Evolutionary conservation across 2,329 filamentous ascomycete genomes (phyloP).

Genomic region (Colletotrichum plurivorum): DNA sequence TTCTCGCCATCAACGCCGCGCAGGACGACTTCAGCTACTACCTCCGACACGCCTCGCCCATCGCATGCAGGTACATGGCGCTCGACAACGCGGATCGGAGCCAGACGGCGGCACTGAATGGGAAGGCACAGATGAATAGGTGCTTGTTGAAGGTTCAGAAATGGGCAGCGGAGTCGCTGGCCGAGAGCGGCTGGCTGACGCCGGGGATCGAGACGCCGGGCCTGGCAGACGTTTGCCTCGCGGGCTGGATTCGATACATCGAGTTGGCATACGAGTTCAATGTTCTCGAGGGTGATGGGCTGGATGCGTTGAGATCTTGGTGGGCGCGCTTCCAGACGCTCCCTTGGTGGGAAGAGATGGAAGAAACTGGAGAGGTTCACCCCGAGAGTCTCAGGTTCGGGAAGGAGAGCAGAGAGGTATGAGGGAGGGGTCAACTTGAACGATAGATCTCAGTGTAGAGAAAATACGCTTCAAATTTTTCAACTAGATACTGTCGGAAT

Average conservation of each 20-base stretch:
- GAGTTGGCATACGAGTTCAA: constrained; percentile 41
- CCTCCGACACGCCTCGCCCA: constrained; percentile 39
- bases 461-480: too few species aligned
- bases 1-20: constrained; percentile 36
- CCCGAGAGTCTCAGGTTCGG: constrained; percentile 6
- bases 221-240: constrained; percentile 41
- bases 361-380: constrained; percentile 36
- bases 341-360: constrained; percentile 43
- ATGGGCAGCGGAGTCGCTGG: constrained; percentile 33
- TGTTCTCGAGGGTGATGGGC: constrained; percentile 36
- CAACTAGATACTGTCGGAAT: too few species aligned
- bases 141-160: constrained; percentile 38
- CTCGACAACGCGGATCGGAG: constrained; percentile 40
- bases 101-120: constrained; percentile 34
- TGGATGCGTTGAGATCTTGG: constrained; percentile 38
- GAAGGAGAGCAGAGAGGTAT: constrained; percentile 6
- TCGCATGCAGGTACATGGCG: constrained; percentile 30
- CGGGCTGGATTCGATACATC: constrained; percentile 39
- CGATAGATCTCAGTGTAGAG: too few species aligned
- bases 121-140: constrained; percentile 27
- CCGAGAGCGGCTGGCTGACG: constrained; percentile 42
- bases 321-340: constrained; percentile 40
- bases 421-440: neutral
- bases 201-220: constrained; percentile 42
- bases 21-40: constrained; percentile 34